Percentiles rank a stretch among this genome's conserved stretches.
Conservation (phyloP, 139 green algal genomes). For the Diplosphaera chodatii region DNA sequence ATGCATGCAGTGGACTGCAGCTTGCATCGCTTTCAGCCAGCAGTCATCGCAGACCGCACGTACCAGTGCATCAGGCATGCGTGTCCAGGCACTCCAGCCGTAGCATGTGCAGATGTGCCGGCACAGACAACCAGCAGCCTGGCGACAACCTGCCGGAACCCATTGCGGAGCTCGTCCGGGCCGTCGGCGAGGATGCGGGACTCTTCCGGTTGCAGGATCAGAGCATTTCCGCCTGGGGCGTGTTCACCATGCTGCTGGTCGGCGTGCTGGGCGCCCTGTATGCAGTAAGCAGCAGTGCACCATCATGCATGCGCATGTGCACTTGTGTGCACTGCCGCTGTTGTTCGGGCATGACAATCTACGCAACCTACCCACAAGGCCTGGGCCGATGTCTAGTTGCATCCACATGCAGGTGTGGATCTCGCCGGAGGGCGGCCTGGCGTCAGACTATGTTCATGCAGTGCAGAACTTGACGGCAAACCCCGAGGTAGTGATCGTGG, state of each 20-base stretch:
- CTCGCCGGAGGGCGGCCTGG: conserved; percentile 57
- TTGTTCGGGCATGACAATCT: background rate
- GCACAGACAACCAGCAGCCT: background rate
- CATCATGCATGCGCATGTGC: background rate
- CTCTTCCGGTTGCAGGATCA: conserved; percentile 72
- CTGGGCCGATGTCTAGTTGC: no score
- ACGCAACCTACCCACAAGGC: no score
- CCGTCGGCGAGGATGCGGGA: conserved; percentile 86
- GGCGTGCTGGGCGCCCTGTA: conserved; percentile 76
- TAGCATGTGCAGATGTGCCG: no score
- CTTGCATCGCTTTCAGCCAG: no score
- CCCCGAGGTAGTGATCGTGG: conserved; percentile 67
- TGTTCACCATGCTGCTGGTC: conserved; percentile 73
- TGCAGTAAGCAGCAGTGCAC: conserved; percentile 31
- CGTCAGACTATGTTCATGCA: conserved; percentile 52
- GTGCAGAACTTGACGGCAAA: conserved; percentile 43
- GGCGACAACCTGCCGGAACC: background rate
- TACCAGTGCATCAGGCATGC: no score
- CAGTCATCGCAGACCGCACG: no score
- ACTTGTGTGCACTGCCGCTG: background rate
- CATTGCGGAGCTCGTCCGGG: background rate
- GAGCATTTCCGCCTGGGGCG: conserved; percentile 63
- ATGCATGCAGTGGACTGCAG: no score
- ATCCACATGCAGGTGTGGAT: conserved; percentile 69
- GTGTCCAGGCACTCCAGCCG: no score